Evolutionary conservation across 805 yeast genomes (phyloP).

Genomic region (Allodekkera sacchari): DNA sequence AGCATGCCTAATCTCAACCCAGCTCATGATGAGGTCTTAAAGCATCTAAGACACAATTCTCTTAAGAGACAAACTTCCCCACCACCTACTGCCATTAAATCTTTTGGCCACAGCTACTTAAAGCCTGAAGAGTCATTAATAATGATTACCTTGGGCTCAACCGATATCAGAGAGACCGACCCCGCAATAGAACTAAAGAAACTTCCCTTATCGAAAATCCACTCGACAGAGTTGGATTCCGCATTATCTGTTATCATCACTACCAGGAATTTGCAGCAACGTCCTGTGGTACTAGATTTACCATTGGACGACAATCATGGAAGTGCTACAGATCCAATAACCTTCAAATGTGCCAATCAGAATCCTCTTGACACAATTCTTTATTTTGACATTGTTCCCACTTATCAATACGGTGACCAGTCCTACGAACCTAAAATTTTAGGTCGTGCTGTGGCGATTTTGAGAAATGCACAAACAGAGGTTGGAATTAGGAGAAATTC

Average conservation of each 20-base stretch:
- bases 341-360: conserved; percentile 50
- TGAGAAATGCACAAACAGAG: conserved; percentile 50
- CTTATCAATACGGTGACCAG: conserved; percentile 42
- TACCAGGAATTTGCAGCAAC: conserved; percentile 35
- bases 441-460: conserved; percentile 78
- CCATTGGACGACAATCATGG: conserved; percentile 77
- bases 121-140: conserved; percentile 57
- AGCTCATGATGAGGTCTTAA: conserved; percentile 12
- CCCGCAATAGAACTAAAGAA: conserved; percentile 61
- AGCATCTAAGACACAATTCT: conserved; percentile 6
- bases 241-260: conserved; percentile 70
- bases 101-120: conserved; percentile 78
- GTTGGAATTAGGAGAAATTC: conserved; percentile 66
- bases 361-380: conserved; percentile 47
- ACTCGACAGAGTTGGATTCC: conserved; percentile 79
- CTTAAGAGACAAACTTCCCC: conserved; percentile 3
- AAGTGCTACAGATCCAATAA: conserved; percentile 62
- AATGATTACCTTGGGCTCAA: conserved; percentile 79
- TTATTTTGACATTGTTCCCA: conserved; percentile 83
- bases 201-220: conserved; percentile 69
- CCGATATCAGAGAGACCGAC: conserved; percentile 55
- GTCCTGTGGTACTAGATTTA: conserved; percentile 55
- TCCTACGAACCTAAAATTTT: conserved; percentile 33
- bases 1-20: conserved; percentile 2
- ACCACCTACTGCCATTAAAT: conserved; percentile 53